Conservation (phyloP, 495 filamentous ascomycete genomes). For the Beverwykella pulmonaria region DNA sequence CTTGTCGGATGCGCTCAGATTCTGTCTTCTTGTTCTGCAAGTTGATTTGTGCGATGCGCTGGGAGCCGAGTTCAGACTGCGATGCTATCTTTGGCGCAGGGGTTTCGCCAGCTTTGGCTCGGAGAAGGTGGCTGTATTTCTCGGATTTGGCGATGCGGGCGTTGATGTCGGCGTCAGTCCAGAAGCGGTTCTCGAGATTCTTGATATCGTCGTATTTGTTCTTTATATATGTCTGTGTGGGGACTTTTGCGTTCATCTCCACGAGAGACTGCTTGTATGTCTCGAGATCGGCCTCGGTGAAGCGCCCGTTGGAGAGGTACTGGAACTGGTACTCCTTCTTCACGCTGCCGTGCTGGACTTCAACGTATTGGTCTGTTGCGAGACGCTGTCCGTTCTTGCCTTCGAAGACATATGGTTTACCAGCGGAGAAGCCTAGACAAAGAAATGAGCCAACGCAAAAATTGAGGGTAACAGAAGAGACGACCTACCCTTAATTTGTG, state of each 20-base stretch:
- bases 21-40: slow-evolving; percentile 76
- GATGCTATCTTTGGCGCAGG: slow-evolving; percentile 1
- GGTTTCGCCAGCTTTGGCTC: slow-evolving; percentile 26
- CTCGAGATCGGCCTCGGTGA: slow-evolving; percentile 63
- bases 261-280: slow-evolving; percentile 78
- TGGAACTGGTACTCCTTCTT: slow-evolving; percentile 32
- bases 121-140: slow-evolving; percentile 47
- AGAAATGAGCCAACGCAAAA: slow-evolving; percentile 48
- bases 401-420: slow-evolving; percentile 66
- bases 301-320: slow-evolving; percentile 29
- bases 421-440: slow-evolving; percentile 67
- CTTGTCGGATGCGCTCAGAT: slow-evolving; percentile 77
- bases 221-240: slow-evolving; percentile 64
- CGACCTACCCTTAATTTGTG: slow-evolving; percentile 75
- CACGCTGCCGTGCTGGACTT: slow-evolving; percentile 28
- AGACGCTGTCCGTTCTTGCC: slow-evolving; percentile 27
- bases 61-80: slow-evolving; percentile 58
- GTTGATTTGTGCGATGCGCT: slow-evolving; percentile 76
- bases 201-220: slow-evolving; percentile 83
- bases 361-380: slow-evolving; percentile 33
- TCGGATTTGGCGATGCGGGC: slow-evolving; percentile 71
- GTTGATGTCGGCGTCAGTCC: slow-evolving; percentile 77
- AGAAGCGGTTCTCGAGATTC: slow-evolving; percentile 70
- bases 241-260: slow-evolving; percentile 69
- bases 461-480: background rate